Evolutionary conservation across 2,329 filamentous ascomycete genomes (phyloP).

Genomic region (Calonectria pauciramosa): DNA sequence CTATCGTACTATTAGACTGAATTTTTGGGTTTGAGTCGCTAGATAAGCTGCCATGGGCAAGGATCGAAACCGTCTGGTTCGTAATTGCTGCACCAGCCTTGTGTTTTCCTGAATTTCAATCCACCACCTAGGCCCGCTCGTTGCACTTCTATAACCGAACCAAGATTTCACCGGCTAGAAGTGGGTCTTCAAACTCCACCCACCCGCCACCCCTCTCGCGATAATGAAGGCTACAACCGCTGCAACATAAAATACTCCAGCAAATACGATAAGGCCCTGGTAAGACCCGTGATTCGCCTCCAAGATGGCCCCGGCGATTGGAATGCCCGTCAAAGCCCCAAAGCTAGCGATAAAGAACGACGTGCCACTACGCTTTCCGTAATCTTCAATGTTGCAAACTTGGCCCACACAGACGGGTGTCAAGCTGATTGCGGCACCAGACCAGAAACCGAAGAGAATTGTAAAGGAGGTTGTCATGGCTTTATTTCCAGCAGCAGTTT

Average conservation of each 20-base stretch:
- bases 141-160: too few relatives aligned
- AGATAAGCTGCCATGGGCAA: neutral
- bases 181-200: constrained; percentile 19
- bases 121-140: too few relatives aligned
- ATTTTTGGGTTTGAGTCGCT: neutral
- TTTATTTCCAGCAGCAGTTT: constrained; percentile 57
- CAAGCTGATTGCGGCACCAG: constrained; percentile 78
- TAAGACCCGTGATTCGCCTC: constrained; percentile 18
- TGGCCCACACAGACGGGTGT: constrained; percentile 81
- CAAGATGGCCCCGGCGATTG: constrained; percentile 64
- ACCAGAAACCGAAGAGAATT: constrained; percentile 77
- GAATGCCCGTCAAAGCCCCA: constrained; percentile 67
- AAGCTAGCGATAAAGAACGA: constrained; percentile 78
- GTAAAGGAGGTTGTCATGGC: constrained; percentile 71
- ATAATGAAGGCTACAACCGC: constrained; percentile 18
- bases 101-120: too few relatives aligned
- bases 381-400: constrained; percentile 77
- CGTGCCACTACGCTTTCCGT: constrained; percentile 78
- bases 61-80: neutral
- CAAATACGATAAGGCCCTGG: constrained; percentile 27
- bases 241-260: constrained; percentile 20
- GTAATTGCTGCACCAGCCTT: neutral
- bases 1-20: neutral
- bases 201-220: constrained; percentile 21
- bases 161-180: neutral